Evolutionary conservation across 768 basidiomycete species (phyloP).

Genomic region (Termitomyces sp.): DNA sequence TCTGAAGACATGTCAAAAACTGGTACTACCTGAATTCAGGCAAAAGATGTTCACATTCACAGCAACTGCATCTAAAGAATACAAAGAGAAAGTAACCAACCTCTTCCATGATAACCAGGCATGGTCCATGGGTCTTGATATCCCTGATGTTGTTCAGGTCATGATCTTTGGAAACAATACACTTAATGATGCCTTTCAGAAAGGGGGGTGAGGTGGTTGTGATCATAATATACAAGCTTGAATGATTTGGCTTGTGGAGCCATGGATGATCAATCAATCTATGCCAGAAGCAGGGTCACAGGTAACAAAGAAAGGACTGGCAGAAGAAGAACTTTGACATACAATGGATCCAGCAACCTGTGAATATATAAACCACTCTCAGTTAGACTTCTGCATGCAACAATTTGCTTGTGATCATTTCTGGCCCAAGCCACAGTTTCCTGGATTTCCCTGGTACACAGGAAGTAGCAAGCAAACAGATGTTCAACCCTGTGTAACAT

Average conservation of each 20-base stretch:
- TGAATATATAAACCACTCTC: not conserved
- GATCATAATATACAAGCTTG: not conserved
- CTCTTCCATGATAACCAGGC: not conserved
- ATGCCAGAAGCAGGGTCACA: conserved; percentile 1
- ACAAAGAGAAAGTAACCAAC: conserved; percentile 7
- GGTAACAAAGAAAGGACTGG: not conserved
- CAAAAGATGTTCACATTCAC: conserved; percentile 6
- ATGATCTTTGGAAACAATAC: conserved; percentile 11
- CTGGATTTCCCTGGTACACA: conserved; percentile 3
- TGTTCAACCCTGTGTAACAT: not conserved
- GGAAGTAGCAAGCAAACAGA: not conserved
- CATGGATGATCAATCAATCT: not conserved
- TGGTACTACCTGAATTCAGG: conserved; percentile 2
- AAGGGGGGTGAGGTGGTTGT: conserved; percentile 13
- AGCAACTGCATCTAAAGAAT: conserved; percentile 13
- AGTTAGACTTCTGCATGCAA: conserved; percentile 1
- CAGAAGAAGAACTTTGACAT: conserved; percentile 14
- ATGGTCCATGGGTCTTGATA: conserved; percentile 14
- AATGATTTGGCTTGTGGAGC: conserved; percentile 17
- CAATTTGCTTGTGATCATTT: conserved; percentile 9
- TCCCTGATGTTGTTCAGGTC: conserved; percentile 9
- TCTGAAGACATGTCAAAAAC: too few species aligned
- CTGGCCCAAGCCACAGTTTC: conserved; percentile 3
- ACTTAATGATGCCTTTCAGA: conserved; percentile 9
- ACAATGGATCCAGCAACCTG: conserved; percentile 6